phyloP scores from a whole-genome alignment of 495 filamentous ascomycete species.

The Immersiella caudata region DNA sequence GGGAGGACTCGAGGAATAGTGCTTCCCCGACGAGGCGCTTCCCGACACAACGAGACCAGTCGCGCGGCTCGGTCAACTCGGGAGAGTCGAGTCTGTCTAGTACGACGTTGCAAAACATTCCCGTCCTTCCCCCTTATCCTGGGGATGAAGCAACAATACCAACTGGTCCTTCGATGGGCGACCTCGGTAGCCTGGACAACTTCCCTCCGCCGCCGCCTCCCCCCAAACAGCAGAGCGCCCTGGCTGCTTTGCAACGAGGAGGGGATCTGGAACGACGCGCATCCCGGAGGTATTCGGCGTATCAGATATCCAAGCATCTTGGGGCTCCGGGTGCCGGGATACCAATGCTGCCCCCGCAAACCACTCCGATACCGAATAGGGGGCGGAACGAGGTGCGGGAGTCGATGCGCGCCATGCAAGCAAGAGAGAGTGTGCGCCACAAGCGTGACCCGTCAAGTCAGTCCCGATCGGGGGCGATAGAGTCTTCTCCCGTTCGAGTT shows the following conservation, averaged over 20 bases:
- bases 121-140: conserved; percentile 65
- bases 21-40: conserved; percentile 48
- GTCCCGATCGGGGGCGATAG: conserved; percentile 43
- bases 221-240: conserved; percentile 82
- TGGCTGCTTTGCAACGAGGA: conserved; percentile 86
- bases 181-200: conserved; percentile 51
- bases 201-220: conserved; percentile 73
- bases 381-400: conserved; percentile 81
- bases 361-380: conserved; percentile 84
- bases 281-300: conserved; percentile 88
- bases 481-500: conserved; percentile 63
- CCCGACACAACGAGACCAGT: conserved; percentile 48
- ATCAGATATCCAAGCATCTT: conserved; percentile 92
- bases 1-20: conserved; percentile 31
- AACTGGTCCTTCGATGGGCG: conserved; percentile 40
- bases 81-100: conserved; percentile 67
- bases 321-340: conserved; percentile 79
- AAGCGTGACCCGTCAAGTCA: conserved; percentile 55
- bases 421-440: conserved; percentile 69
- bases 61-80: conserved; percentile 48
- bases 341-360: conserved; percentile 83
- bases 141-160: conserved; percentile 55
- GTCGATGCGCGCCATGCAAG: conserved; percentile 87
- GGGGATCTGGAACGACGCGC: conserved; percentile 92
- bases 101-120: conserved; percentile 67